Evolutionary conservation across 805 yeast species (phyloP).

Genomic region (Cyberlindnera amylophila): DNA sequence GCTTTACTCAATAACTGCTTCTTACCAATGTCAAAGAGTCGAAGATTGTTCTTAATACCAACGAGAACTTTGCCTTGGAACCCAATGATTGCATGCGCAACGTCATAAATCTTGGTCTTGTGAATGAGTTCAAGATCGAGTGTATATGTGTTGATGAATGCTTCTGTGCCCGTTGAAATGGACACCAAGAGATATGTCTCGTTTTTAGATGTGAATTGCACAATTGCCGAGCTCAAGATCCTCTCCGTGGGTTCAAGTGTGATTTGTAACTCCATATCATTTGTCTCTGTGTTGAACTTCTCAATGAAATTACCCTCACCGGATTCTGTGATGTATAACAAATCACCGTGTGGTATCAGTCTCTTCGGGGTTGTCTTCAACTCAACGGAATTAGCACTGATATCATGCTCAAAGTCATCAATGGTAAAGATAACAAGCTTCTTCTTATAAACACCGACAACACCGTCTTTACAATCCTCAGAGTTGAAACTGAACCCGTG

Average conservation of each 20-base stretch:
- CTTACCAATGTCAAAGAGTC: slow-evolving; percentile 70
- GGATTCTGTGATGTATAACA: slow-evolving; percentile 20
- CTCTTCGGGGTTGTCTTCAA: slow-evolving; percentile 50
- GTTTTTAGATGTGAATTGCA: slow-evolving; percentile 27
- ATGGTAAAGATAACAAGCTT: slow-evolving; percentile 53
- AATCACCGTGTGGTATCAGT: slow-evolving; percentile 28
- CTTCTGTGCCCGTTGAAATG: slow-evolving; percentile 24
- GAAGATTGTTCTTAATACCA: slow-evolving; percentile 49
- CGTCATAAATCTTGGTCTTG: slow-evolving; percentile 49
- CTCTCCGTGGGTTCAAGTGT: slow-evolving; percentile 11
- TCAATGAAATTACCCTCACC: slow-evolving; percentile 12
- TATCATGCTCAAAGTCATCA: slow-evolving; percentile 35
- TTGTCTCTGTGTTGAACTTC: slow-evolving; percentile 10
- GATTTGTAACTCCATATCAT: slow-evolving; percentile 12
- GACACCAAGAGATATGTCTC: slow-evolving; percentile 44
- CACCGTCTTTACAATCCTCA: slow-evolving; percentile 59
- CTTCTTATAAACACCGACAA: slow-evolving; percentile 56
- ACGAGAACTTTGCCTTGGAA: slow-evolving; percentile 62
- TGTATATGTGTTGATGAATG: slow-evolving; percentile 28
- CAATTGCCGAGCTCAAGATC: slow-evolving; percentile 12
- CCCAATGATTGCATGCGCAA: slow-evolving; percentile 44
- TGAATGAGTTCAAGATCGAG: slow-evolving; percentile 50
- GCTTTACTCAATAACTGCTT: slow-evolving; percentile 75
- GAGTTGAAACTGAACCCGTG: slow-evolving; percentile 54
- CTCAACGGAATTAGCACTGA: slow-evolving; percentile 36